Percentiles rank a stretch among this genome's conserved stretches.
These are phyloP conservation scores for Penicillium arizonense DNA, from an alignment of 495 filamentous ascomycete species.

Conservation along the genomic window DNA sequence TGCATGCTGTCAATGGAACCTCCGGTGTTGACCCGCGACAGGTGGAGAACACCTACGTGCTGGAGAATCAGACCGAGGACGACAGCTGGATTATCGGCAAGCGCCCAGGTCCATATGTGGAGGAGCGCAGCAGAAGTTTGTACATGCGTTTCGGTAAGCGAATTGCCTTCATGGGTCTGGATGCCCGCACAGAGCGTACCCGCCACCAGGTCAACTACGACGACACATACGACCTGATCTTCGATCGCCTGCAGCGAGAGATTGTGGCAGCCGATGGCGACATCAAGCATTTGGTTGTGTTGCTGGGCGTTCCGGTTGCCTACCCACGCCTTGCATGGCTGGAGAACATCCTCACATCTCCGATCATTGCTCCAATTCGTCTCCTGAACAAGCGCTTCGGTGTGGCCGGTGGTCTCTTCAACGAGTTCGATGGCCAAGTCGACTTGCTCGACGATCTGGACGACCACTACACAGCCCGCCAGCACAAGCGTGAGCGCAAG, in stretches of 20 bases:
- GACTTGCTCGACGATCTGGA: conserved; percentile 92
- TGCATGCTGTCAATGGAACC: conserved; percentile 44
- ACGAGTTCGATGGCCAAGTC: conserved; percentile 86
- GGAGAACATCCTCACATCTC: conserved; percentile 83
- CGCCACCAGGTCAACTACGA: conserved; percentile 88
- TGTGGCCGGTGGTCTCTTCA: conserved; percentile 80
- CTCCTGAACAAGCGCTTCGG: conserved; percentile 91
- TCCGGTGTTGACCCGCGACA: conserved; percentile 64
- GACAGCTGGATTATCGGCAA: conserved; percentile 77
- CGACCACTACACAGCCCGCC: conserved; percentile 90
- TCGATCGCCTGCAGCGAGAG: conserved; percentile 64
- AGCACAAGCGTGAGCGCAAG: conserved; percentile 86
- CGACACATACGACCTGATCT: conserved; percentile 85
- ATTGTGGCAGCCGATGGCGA: conserved; percentile 57
- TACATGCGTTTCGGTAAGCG: conserved; percentile 81
- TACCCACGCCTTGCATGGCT: conserved; percentile 94
- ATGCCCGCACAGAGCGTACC: conserved; percentile 89
- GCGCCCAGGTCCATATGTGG: conserved; percentile 75
- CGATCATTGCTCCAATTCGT: conserved; percentile 79
- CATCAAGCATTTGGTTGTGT: conserved; percentile 79
- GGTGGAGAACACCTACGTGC: conserved; percentile 65
- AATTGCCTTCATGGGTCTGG: conserved; percentile 83
- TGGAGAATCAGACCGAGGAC: conserved; percentile 56
- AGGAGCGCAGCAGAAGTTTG: conserved; percentile 75
- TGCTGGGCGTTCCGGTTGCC: conserved; percentile 90